A percentile compares a stretch with the other conserved stretches of the same genome.
Conservation (phyloP, 2,329 filamentous ascomycete species). For the Colletotrichum gigasporum region DNA sequence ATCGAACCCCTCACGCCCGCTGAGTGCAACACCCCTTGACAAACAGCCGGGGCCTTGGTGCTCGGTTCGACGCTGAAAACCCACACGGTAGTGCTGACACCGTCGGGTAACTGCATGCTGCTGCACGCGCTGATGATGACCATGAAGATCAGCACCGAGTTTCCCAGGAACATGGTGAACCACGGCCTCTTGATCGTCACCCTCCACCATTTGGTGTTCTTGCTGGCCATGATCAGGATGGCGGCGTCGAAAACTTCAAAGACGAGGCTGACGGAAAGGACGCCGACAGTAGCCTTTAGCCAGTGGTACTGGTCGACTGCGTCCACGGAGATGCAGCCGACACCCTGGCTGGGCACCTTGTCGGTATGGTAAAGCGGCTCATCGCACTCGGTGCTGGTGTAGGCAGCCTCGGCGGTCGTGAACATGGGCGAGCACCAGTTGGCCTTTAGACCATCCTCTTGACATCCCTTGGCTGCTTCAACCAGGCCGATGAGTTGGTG, state of each 20-base stretch:
- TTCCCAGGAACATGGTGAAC: slow-evolving; percentile 31
- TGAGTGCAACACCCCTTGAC: background rate
- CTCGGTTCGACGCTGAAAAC: slow-evolving; percentile 26
- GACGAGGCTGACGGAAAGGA: slow-evolving; percentile 19
- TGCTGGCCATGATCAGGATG: slow-evolving; percentile 20
- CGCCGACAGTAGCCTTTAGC: slow-evolving; percentile 28
- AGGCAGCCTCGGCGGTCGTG: slow-evolving; percentile 14
- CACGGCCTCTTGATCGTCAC: slow-evolving; percentile 29
- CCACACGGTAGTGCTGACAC: slow-evolving; percentile 3
- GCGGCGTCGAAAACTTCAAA: slow-evolving; percentile 19
- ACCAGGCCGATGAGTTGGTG: slow-evolving; percentile 30
- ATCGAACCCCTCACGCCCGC: slow-evolving; percentile 12
- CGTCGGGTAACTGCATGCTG: slow-evolving; percentile 7
- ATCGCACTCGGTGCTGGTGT: slow-evolving; percentile 23
- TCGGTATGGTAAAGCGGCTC: background rate
- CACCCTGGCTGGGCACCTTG: slow-evolving; percentile 16
- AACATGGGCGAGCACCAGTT: slow-evolving; percentile 32
- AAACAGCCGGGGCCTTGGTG: slow-evolving; percentile 2
- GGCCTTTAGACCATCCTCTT: slow-evolving; percentile 4
- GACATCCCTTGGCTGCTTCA: slow-evolving; percentile 3
- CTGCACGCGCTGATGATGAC: slow-evolving; percentile 5
- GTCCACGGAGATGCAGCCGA: slow-evolving; percentile 28
- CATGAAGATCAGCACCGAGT: slow-evolving; percentile 15
- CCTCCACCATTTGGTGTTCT: slow-evolving; percentile 11
- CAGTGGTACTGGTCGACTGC: slow-evolving; percentile 25